A percentile compares a stretch with the other conserved stretches of the same genome.
phyloP scores from a whole-genome alignment of 116 monocot genomes.

The Phalaenopsis hybrid region DNA sequence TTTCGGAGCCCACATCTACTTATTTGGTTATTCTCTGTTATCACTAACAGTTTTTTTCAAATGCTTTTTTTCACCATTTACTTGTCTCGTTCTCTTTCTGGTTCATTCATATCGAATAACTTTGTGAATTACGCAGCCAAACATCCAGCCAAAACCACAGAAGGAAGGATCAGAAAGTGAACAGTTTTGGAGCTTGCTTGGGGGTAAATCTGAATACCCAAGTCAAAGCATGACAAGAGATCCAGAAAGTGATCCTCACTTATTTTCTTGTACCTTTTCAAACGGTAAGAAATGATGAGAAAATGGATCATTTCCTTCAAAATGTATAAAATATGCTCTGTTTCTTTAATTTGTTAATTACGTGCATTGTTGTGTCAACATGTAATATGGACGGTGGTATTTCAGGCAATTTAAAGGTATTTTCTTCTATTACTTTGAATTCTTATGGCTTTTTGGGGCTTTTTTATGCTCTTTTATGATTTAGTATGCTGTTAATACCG shows the following conservation, averaged over 20 bases:
- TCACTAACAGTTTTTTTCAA: not conserved
- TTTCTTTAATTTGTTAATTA: constrained; percentile 8
- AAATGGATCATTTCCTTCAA: not conserved
- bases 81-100: not conserved
- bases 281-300: constrained; percentile 27
- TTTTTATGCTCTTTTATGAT: not conserved
- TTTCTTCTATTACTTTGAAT: not conserved
- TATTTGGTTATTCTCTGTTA: not conserved
- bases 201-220: constrained; percentile 55
- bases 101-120: not conserved
- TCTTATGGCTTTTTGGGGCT: not conserved
- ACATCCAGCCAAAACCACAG: constrained; percentile 38
- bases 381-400: constrained; percentile 7
- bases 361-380: constrained; percentile 3
- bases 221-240: constrained; percentile 45
- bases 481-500: constrained; percentile 3
- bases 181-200: constrained; percentile 62
- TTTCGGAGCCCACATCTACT: too few species aligned
- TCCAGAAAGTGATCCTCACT: constrained; percentile 45
- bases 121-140: constrained; percentile 32
- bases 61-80: not conserved
- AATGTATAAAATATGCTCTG: not conserved
- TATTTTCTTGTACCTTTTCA: constrained; percentile 46
- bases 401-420: constrained; percentile 44
- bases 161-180: constrained; percentile 69